Evolutionary conservation across 495 filamentous ascomycete genomes (phyloP), one percentile per base, ranked within the genome.

Genomic region (Trichocladium uniseriatum): DNA sequence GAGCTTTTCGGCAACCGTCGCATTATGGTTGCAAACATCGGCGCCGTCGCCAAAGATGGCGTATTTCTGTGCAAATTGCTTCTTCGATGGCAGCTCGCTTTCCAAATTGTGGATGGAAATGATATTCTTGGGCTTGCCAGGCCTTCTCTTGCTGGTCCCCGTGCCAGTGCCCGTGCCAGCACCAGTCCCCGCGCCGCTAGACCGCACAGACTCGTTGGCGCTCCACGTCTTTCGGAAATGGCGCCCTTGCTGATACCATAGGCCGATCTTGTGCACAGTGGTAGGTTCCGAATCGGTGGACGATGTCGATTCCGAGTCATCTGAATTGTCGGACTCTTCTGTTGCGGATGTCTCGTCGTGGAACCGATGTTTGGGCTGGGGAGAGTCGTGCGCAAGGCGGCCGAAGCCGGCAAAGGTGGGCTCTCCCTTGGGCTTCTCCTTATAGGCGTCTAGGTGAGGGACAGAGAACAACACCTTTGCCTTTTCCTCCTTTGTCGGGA

Each of bases 401-500:
- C 89, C 89, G 70, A 96, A 95, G 2, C 82, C 81, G 53, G 91
- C 87, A 71, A 95, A 95, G 6, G 83, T 79, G 45, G 79, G 82
- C 41, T 83, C 79, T 40, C 75, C 78, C 58, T 77, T 78, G 0
- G 77, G 76, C 35, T 80, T 73, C 19, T 81, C 81, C 55, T 73
- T 78, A 50, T 79, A 77, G 37, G 74, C 74, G 35, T 83, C 78
- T 4, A 75, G 72, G 18, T 82, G 62, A 7, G 82, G 71, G 31
- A 82, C 57, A 2, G 63, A 75, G 21, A 89, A 73, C 11, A 88
- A 58, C 11, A 78, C 77, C 31, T 71, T 75, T 19, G 82, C 75
- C 52, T 79, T 84, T 46, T 88, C 84, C 58, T 84, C 81, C 61
- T 87, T 89, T 7, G 84, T 82, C 3, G 85, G 86, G 57, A 94